Conservation (phyloP, 495 filamentous ascomycete species). For the Talaromyces trachyspermus region DNA sequence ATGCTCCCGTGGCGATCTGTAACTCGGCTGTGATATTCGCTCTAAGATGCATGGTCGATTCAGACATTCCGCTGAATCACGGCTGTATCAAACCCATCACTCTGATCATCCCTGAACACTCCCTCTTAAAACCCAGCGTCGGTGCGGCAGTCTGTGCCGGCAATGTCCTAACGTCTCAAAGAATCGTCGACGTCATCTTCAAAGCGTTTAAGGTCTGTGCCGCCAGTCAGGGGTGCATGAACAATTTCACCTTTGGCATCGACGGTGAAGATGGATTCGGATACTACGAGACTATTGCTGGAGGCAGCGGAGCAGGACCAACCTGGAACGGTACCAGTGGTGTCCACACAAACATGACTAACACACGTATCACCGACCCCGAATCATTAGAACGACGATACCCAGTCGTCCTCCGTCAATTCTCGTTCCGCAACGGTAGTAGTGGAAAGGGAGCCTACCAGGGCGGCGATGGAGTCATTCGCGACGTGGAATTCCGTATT, state of each 20-base stretch:
- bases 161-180: conserved; percentile 89
- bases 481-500: conserved; percentile 91
- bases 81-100: conserved; percentile 84
- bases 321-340: conserved; percentile 84
- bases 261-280: conserved; percentile 63
- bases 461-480: conserved; percentile 82
- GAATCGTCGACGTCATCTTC: conserved; percentile 90
- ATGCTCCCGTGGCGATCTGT: conserved; percentile 89
- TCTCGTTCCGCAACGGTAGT: conserved; percentile 60
- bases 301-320: conserved; percentile 80
- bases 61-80: conserved; percentile 97
- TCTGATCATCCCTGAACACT: conserved; percentile 83
- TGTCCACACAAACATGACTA: conserved; percentile 98
- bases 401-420: conserved; percentile 78
- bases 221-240: conserved; percentile 86
- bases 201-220: conserved; percentile 86
- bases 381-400: conserved; percentile 93
- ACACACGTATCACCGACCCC: conserved; percentile 92
- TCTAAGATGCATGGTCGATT: conserved; percentile 80
- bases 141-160: conserved; percentile 91
- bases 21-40: conserved; percentile 97
- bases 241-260: conserved; percentile 60
- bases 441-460: conserved; percentile 68
- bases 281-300: conserved; percentile 98
- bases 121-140: conserved; percentile 76